These are phyloP conservation scores for Kodamaea leandrae DNA, from an alignment of 805 yeast species.

Conservation along the genomic window DNA sequence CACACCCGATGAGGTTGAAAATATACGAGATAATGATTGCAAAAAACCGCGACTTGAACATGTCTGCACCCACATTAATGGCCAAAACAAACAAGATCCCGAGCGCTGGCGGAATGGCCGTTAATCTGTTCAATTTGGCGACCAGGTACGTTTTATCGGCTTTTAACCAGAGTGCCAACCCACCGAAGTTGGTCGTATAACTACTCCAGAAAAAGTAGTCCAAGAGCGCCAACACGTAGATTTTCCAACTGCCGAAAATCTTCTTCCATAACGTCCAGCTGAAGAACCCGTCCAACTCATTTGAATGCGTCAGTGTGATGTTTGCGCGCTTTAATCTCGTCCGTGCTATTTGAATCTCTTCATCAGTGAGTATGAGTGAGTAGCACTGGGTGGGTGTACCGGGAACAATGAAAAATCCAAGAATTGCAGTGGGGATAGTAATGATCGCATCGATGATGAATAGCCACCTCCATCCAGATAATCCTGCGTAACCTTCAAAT, in stretches of 20 bases:
- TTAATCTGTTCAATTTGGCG: conserved; percentile 46
- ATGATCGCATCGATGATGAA: conserved; percentile 24
- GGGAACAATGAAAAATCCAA: conserved; percentile 22
- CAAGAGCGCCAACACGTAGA: conserved; percentile 24
- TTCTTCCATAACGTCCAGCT: conserved; percentile 24
- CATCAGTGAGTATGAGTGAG: conserved; percentile 52
- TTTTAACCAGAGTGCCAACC: conserved; percentile 11
- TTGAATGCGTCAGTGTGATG: conserved; percentile 16
- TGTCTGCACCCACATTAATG: conserved; percentile 49
- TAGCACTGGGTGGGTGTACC: conserved; percentile 38
- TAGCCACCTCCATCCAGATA: conserved; percentile 22
- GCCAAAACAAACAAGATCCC: conserved; percentile 49
- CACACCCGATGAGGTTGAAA: conserved; percentile 20
- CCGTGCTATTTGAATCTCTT: conserved; percentile 54
- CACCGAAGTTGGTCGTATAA: conserved; percentile 1
- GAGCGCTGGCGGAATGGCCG: conserved; percentile 57
- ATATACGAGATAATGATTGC: conserved; percentile 18
- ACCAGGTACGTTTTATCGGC: conserved; percentile 33
- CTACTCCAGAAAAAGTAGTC: conserved; percentile 9
- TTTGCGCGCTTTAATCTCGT: conserved; percentile 18
- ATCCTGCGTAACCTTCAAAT: conserved; percentile 15
- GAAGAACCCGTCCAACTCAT: conserved; percentile 18
- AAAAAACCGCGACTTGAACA: conserved; percentile 21
- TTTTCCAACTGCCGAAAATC: conserved; percentile 29
- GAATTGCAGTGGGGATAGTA: conserved; percentile 19